phyloP scores from a whole-genome alignment of 768 basidiomycete species.

The Dentipellis sp. region DNA sequence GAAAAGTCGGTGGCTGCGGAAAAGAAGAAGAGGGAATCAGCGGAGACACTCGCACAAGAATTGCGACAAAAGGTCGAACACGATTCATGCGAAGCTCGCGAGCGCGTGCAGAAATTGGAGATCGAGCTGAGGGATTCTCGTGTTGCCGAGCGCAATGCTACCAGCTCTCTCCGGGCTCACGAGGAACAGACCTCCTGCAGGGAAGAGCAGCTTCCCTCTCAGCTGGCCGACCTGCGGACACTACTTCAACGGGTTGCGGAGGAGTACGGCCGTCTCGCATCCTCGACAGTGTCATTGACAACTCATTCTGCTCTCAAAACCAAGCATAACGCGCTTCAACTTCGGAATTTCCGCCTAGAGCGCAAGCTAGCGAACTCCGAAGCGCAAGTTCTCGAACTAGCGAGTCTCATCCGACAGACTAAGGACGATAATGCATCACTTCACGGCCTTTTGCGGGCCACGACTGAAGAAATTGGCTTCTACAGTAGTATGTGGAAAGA shows the following conservation, averaged over 20 bases:
- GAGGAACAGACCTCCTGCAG: slow-evolving; percentile 25
- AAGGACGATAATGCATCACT: slow-evolving; percentile 45
- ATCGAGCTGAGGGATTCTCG: slow-evolving; percentile 27
- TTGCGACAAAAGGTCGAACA: slow-evolving; percentile 31
- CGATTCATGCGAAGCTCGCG: slow-evolving; percentile 27
- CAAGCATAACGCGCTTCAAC: slow-evolving; percentile 30
- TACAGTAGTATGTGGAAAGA: slow-evolving; percentile 6
- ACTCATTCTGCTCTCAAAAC: slow-evolving; percentile 15
- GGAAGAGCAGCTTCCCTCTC: slow-evolving; percentile 37
- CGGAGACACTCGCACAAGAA: slow-evolving; percentile 37
- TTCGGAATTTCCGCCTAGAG: slow-evolving; percentile 44
- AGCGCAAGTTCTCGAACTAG: slow-evolving; percentile 56
- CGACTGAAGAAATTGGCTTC: slow-evolving; percentile 12
- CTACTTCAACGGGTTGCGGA: slow-evolving; percentile 39
- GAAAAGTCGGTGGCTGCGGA: slow-evolving; percentile 43
- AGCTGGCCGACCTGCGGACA: slow-evolving; percentile 40
- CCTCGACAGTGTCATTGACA: slow-evolving; percentile 17
- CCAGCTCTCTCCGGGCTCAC: slow-evolving; percentile 22
- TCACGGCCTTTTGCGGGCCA: slow-evolving; percentile 14
- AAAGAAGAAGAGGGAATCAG: slow-evolving; percentile 37
- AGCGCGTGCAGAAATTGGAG: slow-evolving; percentile 26
- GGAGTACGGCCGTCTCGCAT: slow-evolving; percentile 30
- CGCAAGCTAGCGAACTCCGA: slow-evolving; percentile 64
- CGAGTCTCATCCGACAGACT: slow-evolving; percentile 48
- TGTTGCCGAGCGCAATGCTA: slow-evolving; percentile 27